Evolutionary conservation across 2,329 filamentous ascomycete genomes (phyloP).

Genomic region (Aspergillus carbonarius): DNA sequence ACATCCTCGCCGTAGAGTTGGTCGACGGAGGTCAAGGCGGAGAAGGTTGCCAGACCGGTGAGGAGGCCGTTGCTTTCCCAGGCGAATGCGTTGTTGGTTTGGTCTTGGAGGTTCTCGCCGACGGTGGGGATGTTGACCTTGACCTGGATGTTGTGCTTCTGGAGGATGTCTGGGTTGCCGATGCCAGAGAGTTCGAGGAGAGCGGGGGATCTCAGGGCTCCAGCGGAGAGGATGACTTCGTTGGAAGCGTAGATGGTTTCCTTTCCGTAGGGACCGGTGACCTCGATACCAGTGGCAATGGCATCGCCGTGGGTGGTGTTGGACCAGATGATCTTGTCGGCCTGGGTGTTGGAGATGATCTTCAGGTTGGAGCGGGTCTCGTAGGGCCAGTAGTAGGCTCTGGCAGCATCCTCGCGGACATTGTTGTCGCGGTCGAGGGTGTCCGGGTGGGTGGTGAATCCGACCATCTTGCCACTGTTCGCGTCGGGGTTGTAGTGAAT

Average conservation of each 20-base stretch:
- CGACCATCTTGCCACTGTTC: conserved; percentile 47
- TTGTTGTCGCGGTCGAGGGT: conserved; percentile 41
- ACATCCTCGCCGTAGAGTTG: conserved; percentile 26
- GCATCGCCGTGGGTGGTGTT: conserved; percentile 15
- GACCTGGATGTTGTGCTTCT: conserved; percentile 26
- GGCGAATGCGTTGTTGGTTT: conserved; percentile 29
- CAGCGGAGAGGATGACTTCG: conserved; percentile 62
- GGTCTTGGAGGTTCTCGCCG: conserved; percentile 52
- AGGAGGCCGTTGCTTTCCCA: conserved; percentile 17
- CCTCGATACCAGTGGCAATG: conserved; percentile 32
- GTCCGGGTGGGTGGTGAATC: conserved; percentile 44
- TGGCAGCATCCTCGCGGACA: conserved; percentile 49
- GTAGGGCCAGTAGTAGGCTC: conserved; percentile 50
- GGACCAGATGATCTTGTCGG: conserved; percentile 43
- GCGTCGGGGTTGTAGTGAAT: conserved; percentile 44
- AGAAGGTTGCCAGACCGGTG: conserved; percentile 24
- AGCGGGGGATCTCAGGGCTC: conserved; percentile 56
- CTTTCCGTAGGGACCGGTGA: conserved; percentile 24
- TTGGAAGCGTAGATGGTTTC: conserved; percentile 30
- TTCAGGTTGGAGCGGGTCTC: conserved; percentile 45
- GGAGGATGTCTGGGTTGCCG: conserved; percentile 42
- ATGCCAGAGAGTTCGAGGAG: conserved; percentile 62
- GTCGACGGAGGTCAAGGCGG: conserved; percentile 20
- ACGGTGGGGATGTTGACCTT: conserved; percentile 40
- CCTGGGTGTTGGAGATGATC: conserved; percentile 45